Percentiles rank a stretch among this genome's conserved stretches.
Evolutionary conservation across 2,329 filamentous ascomycete genomes (phyloP).

Genomic region (Fusarium tanahbumbuense): DNA sequence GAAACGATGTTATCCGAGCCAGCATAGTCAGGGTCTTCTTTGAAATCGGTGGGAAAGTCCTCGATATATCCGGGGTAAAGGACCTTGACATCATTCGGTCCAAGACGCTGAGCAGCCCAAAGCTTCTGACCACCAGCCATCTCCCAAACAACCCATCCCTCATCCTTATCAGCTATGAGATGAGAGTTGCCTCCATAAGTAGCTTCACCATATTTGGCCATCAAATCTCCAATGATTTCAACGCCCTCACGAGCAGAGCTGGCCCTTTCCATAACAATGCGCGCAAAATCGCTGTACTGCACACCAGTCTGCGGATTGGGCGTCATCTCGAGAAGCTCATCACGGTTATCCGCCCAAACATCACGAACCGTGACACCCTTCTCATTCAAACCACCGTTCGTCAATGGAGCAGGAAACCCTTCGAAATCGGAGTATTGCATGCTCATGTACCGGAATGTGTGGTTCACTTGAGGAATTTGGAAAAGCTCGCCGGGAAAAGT

Average conservation of each 20-base stretch:
- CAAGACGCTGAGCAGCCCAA: conserved; percentile 42
- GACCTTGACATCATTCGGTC: conserved; percentile 38
- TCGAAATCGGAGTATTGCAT: conserved; percentile 45
- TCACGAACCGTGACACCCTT: conserved; percentile 41
- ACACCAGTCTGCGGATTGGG: conserved; percentile 37
- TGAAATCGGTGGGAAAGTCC: conserved; percentile 37
- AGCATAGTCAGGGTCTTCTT: conserved; percentile 19
- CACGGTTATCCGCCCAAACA: conserved; percentile 42
- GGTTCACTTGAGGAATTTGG: conserved; percentile 39
- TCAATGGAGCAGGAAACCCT: conserved; percentile 38
- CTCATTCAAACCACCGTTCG: conserved; percentile 40
- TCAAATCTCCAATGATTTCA: conserved; percentile 34
- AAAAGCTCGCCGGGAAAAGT: conserved; percentile 39
- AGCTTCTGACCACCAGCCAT: conserved; percentile 42
- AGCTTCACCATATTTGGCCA: conserved; percentile 36
- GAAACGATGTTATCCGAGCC: conserved; percentile 40
- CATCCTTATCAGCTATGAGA: conserved; percentile 41
- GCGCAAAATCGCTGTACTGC: conserved; percentile 43
- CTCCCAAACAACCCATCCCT: conserved; percentile 43
- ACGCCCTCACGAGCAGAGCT: conserved; percentile 37
- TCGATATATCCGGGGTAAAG: conserved; percentile 41
- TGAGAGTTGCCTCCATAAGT: conserved; percentile 43
- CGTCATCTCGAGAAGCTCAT: conserved; percentile 41
- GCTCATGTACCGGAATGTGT: conserved; percentile 41
- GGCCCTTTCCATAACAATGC: conserved; percentile 42